Evolutionary conservation across 441 rosid genomes (phyloP), one percentile per base, ranked within the genome.

Genomic region (Oxalis stricta): DNA sequence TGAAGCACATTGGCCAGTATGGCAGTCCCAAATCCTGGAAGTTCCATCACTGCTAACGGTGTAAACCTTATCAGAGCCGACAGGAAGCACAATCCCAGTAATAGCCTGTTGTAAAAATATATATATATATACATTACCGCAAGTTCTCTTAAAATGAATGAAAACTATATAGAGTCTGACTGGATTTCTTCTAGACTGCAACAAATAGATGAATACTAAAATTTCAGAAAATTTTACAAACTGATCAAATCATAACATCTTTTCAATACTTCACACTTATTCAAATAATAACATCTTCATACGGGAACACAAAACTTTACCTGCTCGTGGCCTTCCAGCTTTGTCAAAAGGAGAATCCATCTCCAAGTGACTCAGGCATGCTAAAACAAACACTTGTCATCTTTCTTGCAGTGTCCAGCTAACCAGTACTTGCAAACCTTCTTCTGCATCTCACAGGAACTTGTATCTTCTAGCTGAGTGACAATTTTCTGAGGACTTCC

Each of bases 291-390:
- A 29, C 16, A 33, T 24, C n/a, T n/a, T n/a, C n/a, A n/a, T 11
- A 32, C 43, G 8, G 0, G 18, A 36, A 31, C 5, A 42, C 3
- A 2, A 31, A 19, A 43, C 14, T 2, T 31, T 64, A 75, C 87
- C 71, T 71, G 66, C 9, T 46, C 49, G 53, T 80, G 91, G 11
- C 74, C 77, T 37, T 47, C 62, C 38, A 81, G 86, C 31, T 51
- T 30, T 30, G 72, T 63, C 42, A 75, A 39, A 71, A 65, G 7
- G 48, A 24, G 35, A 73, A 46, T 10, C 71, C 77, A 44, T 68
- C 62, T 18, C 79, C 63, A 6, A 12, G 24, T 53, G 12, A 64
- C 85, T n/a, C 81, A 72, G 4, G 71, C 60, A 55, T 81, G 82
- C 41, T 64, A 40, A 38, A 64, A 74, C 15, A 12, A 59, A 46